Evolutionary conservation across 768 basidiomycete species (phyloP), one percentile per base, ranked within the genome.

Genomic region (Tulasnella sp.): DNA sequence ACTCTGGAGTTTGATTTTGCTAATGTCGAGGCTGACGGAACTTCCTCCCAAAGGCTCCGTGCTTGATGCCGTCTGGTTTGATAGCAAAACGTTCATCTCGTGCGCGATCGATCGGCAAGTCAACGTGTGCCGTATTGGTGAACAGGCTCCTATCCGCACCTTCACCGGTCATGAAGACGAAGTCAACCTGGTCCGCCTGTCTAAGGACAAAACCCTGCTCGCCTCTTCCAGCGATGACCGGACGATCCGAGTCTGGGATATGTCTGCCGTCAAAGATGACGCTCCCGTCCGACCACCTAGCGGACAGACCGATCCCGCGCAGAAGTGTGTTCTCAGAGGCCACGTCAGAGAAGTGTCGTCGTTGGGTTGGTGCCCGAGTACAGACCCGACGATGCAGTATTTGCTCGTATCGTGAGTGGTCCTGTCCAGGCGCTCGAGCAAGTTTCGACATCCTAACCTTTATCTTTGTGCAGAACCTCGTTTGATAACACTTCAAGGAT

Each of bases 161-260:
- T 80, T 63, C 74, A 91, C 90, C 41, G 91, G 90, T 1, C 92
- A 94, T 75, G 82, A 81, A 22, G 85, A 88, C 72, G 92, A 94
- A 78, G 84, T 94, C 74, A 94, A 91, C 76, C 88, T 91, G 78
- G 84, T 94, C 66, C 88, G 87, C 77, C 86, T 85, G 75, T 92
- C 90, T 74, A 81, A 85, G 17, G 81, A 84, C n/a, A 81, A 85
- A 41, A 90, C 89, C 36, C 84, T 85, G 47, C 77, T 94, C 59
- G 91, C 90, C 14, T 90, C 91, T 5, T 92, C 90, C 78, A 91
- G 92, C 0, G 92, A 94, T 76, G 92, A 94, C 75, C 81, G 82
- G 75, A 91, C 90, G 0, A 88, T 90, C 22, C 87, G 89, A 41
- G 84, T 94, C 76, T 94, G 91, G 91, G 84, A 86, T 69, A 80